phyloP scores from a whole-genome alignment of 2,329 filamentous ascomycete species.

The Aotearoamyces nothofagi region DNA sequence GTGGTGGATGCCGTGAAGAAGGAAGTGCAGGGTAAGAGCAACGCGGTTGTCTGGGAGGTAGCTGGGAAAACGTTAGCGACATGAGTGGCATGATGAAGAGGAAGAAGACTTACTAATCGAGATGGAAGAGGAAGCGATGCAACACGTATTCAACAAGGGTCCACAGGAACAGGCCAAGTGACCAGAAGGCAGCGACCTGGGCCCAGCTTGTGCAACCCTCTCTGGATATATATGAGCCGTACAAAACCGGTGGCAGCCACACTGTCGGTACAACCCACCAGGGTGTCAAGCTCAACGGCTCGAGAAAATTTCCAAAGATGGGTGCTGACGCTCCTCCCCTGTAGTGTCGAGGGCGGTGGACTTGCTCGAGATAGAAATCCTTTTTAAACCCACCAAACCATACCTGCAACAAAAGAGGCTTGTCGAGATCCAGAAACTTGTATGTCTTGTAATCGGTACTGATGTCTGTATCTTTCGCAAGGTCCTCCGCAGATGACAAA shows the following conservation, averaged over 20 bases:
- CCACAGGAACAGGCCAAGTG: conserved; percentile 65
- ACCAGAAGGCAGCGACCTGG: conserved; percentile 44
- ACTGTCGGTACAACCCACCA: conserved; percentile 81
- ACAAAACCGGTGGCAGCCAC: conserved; percentile 71
- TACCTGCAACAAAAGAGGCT: conserved; percentile 74
- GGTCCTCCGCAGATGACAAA: conserved; percentile 77
- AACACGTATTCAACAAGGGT: conserved; percentile 78
- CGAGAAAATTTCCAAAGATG: conserved; percentile 94
- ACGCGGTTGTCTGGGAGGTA: conserved; percentile 83
- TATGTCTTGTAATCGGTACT: conserved; percentile 67
- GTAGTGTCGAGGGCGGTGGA: conserved; percentile 92
- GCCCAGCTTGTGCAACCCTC: conserved; percentile 38
- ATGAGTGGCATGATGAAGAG: background rate
- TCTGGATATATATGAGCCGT: conserved; percentile 52
- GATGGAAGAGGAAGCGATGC: conserved; percentile 85
- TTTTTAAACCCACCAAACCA: conserved; percentile 82
- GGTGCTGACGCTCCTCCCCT: conserved; percentile 85
- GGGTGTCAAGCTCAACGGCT: conserved; percentile 86
- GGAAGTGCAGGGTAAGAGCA: conserved; percentile 76
- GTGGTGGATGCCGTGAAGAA: conserved; percentile 93
- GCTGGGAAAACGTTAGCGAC: conserved; percentile 30
- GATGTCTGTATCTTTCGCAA: conserved; percentile 73
- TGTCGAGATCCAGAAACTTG: conserved; percentile 85
- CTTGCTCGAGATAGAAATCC: conserved; percentile 92
- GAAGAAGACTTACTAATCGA: conserved; percentile 58